A percentile compares a stretch with the other conserved stretches of the same genome.
Evolutionary conservation across 768 basidiomycete species (phyloP).

Genomic region (Podaxis sp.): DNA sequence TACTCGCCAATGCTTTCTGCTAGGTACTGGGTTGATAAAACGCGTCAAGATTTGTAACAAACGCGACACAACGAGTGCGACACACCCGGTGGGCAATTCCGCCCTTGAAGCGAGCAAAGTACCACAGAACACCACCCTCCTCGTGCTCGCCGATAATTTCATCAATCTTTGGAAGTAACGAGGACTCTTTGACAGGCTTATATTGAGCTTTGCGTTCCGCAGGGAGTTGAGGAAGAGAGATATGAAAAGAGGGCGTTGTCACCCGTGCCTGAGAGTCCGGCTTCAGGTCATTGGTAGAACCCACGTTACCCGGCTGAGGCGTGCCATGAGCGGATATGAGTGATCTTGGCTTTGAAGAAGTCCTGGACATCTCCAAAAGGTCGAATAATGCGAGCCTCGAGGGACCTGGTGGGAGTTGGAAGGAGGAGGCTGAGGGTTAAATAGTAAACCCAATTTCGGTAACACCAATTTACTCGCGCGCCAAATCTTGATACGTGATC

Average conservation of each 20-base stretch:
- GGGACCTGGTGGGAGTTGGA: neutral
- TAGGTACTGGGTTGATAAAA: slow-evolving; percentile 37
- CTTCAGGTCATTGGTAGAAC: neutral
- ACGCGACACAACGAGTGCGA: slow-evolving; percentile 14
- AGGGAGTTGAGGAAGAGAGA: slow-evolving; percentile 37
- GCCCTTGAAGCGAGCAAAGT: slow-evolving; percentile 57
- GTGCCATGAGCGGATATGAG: neutral
- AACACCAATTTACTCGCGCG: neutral
- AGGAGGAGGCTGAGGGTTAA: neutral
- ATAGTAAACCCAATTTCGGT: neutral
- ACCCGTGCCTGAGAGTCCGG: neutral
- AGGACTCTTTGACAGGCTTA: slow-evolving; percentile 30
- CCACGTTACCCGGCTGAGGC: neutral
- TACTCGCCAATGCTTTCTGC: slow-evolving; percentile 34
- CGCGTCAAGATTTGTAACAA: slow-evolving; percentile 26
- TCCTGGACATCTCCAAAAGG: neutral
- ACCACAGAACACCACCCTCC: slow-evolving; percentile 41
- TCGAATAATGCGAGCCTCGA: neutral
- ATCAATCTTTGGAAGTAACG: slow-evolving; percentile 29
- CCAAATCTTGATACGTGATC: neutral
- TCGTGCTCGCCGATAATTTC: slow-evolving; percentile 60
- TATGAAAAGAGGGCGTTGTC: slow-evolving; percentile 25
- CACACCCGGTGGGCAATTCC: slow-evolving; percentile 61
- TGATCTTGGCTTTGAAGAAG: neutral
- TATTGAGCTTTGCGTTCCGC: slow-evolving; percentile 40